Evolutionary conservation across 495 filamentous ascomycete species (phyloP).

Genomic region (Penicillium pulvis): DNA sequence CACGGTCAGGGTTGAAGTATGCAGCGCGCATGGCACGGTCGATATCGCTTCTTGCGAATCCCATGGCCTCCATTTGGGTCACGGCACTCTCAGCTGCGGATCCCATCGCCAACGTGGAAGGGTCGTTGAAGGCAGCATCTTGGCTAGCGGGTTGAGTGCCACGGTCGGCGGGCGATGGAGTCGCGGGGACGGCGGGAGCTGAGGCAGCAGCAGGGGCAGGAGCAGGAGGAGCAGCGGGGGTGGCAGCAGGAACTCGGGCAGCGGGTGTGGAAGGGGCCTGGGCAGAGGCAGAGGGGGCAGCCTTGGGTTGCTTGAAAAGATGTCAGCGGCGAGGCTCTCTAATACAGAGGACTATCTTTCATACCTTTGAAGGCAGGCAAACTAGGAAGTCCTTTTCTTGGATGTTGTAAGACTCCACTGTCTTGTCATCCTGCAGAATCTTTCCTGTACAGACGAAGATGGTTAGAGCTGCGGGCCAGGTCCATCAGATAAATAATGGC

Average conservation of each 20-base stretch:
- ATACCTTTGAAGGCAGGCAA: constrained; percentile 94
- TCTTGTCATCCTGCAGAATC: constrained; percentile 95
- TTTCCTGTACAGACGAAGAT: constrained; percentile 64
- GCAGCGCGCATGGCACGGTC: constrained; percentile 94
- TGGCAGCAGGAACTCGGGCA: constrained; percentile 44
- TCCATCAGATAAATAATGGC: background rate
- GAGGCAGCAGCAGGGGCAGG: constrained; percentile 61
- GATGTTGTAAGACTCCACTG: constrained; percentile 92
- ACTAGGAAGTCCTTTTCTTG: constrained; percentile 99
- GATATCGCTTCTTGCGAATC: constrained; percentile 82
- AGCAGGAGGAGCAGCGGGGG: constrained; percentile 63
- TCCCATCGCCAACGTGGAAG: constrained; percentile 83
- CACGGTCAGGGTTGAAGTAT: constrained; percentile 94
- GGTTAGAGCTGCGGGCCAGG: background rate
- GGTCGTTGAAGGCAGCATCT: constrained; percentile 63
- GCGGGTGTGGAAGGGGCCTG: constrained; percentile 59
- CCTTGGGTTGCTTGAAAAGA: constrained; percentile 60
- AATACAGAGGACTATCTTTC: background rate
- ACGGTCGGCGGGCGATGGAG: constrained; percentile 65
- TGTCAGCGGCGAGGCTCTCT: background rate
- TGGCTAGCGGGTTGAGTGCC: constrained; percentile 33
- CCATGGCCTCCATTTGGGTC: constrained; percentile 96
- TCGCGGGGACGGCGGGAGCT: constrained; percentile 63
- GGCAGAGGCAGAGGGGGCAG: constrained; percentile 57
- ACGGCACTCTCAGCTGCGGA: constrained; percentile 80